Conservation (phyloP, 2,329 filamentous ascomycete genomes). For the Colletotrichum sojae region DNA sequence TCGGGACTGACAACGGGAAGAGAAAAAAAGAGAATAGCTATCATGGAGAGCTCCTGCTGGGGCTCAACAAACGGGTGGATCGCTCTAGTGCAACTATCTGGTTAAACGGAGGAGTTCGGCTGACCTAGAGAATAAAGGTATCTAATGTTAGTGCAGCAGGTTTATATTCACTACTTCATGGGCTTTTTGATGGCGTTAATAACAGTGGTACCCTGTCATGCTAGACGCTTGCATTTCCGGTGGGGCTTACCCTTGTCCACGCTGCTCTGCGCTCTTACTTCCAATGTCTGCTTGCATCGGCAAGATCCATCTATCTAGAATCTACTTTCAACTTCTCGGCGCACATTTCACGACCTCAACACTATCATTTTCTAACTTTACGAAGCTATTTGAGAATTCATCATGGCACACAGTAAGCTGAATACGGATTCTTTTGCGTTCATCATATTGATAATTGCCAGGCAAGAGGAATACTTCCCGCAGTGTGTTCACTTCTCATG, state of each 20-base stretch:
- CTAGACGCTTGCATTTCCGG: no score
- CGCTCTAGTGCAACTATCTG: slow-evolving; percentile 25
- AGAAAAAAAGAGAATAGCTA: background rate
- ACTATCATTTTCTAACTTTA: no score
- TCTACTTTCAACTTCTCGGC: no score
- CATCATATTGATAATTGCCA: slow-evolving; percentile 46
- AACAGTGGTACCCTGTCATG: no score
- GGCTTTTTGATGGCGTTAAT: no score
- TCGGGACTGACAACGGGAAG: background rate
- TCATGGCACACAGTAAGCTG: slow-evolving; percentile 66
- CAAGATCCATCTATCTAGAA: no score
- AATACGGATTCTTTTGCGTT: background rate
- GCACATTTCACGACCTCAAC: no score
- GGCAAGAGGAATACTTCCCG: slow-evolving; percentile 92
- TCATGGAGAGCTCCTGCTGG: slow-evolving; percentile 14
- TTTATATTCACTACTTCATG: no score
- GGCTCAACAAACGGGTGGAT: slow-evolving; percentile 37
- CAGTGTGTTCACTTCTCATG: slow-evolving; percentile 93
- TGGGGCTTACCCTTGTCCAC: no score
- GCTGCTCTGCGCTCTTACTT: no score
- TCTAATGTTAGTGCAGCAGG: no score
- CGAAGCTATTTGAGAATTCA: background rate
- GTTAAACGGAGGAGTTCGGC: slow-evolving; percentile 14
- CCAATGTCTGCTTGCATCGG: no score
- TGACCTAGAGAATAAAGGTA: background rate